Evolutionary conservation across 1,284 basidiomycete genomes (phyloP), one percentile per base, ranked within the genome.

Genomic region (Ceratobasidium sp.): DNA sequence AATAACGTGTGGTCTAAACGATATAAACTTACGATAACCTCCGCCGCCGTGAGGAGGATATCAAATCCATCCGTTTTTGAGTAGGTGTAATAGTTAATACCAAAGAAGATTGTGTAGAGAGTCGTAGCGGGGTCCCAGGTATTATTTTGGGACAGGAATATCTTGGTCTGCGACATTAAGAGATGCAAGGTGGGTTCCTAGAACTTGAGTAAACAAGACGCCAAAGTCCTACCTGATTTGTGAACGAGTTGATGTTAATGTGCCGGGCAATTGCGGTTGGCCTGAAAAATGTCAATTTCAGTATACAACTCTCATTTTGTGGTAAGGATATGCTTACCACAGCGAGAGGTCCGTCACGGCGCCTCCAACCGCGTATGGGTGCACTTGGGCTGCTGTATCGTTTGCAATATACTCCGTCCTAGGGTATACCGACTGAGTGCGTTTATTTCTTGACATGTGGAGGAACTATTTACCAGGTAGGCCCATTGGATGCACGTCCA

Each of bases 51-150:
- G 49, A 76, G 62, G n/a, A 76, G 51, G n/a, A 76, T 22, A 24
- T 69, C 43, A 22, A 74, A 59, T 13, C 75, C 75, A 46, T 76
- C 75, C 19, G 74, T 74, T 49, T 76, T 63, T 11, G 75, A 74
- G 31, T 76, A 74, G 19, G 75, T 76, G 54, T 74, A 76, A 46
- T 76, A 73, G 51, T 74, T 74, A 49, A 54, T 83, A 19, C 82
- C 83, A 61, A 83, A 83, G 79, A 83, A 83, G 13, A 82, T 77
- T 11, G 81, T 80, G 65, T 83, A 84, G 7, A 84, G 78, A 4
- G 83, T 84, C 16, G 81, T 82, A 13, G 80, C 73, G 0, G 82
- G 79, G 74, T 82, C 80, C 31, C 83, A 75, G 0, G 76, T 62
- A 72, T 83, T 81, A 0, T 79, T 79, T 74, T 83, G 82, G 54